Conservation (phyloP, 768 basidiomycete genomes). For the Paxillus involutus region DNA sequence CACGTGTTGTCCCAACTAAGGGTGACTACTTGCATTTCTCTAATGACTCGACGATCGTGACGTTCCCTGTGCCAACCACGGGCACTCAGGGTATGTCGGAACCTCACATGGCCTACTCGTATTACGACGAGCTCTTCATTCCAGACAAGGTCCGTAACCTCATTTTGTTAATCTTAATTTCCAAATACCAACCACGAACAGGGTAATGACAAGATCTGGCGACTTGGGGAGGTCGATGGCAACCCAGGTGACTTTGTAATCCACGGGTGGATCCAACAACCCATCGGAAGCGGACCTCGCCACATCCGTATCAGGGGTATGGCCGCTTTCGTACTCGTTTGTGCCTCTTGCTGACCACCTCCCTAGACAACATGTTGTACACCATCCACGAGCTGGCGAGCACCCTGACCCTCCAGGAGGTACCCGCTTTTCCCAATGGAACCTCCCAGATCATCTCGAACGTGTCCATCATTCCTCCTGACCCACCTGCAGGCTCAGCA, state of each 20-base stretch:
- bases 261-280: conserved; percentile 60
- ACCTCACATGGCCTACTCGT: conserved; percentile 66
- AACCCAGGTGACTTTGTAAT: conserved; percentile 48
- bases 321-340: too few relatives aligned
- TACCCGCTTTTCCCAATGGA: conserved; percentile 46
- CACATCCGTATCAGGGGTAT: conserved; percentile 43
- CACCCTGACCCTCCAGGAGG: conserved; percentile 55
- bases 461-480: conserved; percentile 48
- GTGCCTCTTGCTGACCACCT: not conserved
- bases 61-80: conserved; percentile 48
- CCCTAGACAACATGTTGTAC: conserved; percentile 49
- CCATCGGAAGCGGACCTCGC: conserved; percentile 65
- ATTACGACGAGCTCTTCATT: conserved; percentile 56
- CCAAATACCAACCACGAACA: conserved; percentile 18
- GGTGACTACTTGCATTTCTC: conserved; percentile 35
- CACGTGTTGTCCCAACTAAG: conserved; percentile 50
- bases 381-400: conserved; percentile 56
- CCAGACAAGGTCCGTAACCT: conserved; percentile 55
- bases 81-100: conserved; percentile 41
- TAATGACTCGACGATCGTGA: conserved; percentile 39
- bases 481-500: conserved; percentile 36
- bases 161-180: not conserved
- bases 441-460: conserved; percentile 51
- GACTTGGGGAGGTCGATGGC: conserved; percentile 44
- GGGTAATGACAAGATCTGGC: conserved; percentile 73